A percentile compares a stretch with the other conserved stretches of the same genome.
phyloP scores from a whole-genome alignment of 2,329 filamentous ascomycete species.

The Ceratocystis variospora region DNA sequence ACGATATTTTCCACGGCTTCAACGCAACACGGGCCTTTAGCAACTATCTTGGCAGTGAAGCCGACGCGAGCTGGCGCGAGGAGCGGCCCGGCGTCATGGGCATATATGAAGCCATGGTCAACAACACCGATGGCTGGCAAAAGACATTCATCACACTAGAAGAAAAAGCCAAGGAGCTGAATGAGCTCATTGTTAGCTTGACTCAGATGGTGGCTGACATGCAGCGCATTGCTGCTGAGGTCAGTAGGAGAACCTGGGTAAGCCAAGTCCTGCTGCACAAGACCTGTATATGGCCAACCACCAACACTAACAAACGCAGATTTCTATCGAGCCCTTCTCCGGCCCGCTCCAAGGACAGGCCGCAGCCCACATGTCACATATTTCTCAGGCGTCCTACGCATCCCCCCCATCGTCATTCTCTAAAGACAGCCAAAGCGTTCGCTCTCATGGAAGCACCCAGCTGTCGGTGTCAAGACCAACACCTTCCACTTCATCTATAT shows the following conservation, averaged over 20 bases:
- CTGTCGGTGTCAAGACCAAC: constrained; percentile 9
- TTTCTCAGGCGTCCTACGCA: constrained; percentile 14
- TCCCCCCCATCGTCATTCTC: constrained; percentile 13
- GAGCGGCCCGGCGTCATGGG: constrained; percentile 51
- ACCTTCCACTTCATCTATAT: constrained; percentile 11
- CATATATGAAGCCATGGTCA: constrained; percentile 80
- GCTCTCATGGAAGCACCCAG: constrained; percentile 13
- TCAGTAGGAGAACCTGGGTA: constrained; percentile 66
- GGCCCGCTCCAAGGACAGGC: constrained; percentile 12
- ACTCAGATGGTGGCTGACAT: constrained; percentile 72
- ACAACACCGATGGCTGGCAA: constrained; percentile 83
- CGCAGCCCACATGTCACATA: constrained; percentile 15
- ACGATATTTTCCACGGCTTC: constrained; percentile 66
- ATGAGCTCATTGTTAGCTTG: constrained; percentile 42
- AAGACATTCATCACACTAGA: constrained; percentile 66
- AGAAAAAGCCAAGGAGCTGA: constrained; percentile 53
- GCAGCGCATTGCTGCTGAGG: constrained; percentile 68
- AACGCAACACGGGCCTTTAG: constrained; percentile 64
- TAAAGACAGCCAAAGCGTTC: constrained; percentile 11
- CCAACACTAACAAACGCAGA: constrained; percentile 9
- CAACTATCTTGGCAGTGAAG: constrained; percentile 56
- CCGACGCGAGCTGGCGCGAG: constrained; percentile 44
- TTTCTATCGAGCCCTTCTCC: constrained; percentile 15
- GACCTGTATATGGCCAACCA: not conserved
- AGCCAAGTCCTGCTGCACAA: constrained; percentile 25